Evolutionary conservation across 176 grass and related monocot genomes (phyloP).

Genomic region (Canna indica): DNA sequence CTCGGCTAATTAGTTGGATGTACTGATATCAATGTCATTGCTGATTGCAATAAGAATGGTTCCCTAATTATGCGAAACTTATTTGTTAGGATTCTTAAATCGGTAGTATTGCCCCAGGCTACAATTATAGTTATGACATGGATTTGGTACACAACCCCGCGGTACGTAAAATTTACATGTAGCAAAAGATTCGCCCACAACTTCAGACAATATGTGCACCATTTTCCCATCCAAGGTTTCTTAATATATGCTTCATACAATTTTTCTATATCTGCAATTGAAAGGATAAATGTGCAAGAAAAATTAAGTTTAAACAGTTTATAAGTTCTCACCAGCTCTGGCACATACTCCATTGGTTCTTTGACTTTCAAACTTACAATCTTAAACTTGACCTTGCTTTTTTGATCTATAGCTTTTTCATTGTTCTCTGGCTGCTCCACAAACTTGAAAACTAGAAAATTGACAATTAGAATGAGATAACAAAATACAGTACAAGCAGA

Average conservation of each 20-base stretch:
- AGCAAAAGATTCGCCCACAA: neutral
- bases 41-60: no score
- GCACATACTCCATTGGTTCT: conserved; percentile 89
- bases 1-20: no score
- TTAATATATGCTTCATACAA: neutral
- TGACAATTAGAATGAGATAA: conserved; percentile 17
- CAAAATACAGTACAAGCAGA: neutral
- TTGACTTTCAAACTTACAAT: conserved; percentile 99
- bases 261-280: neutral
- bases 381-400: conserved; percentile 95
- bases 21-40: no score
- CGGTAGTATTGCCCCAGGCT: neutral
- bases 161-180: neutral
- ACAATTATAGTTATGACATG: neutral
- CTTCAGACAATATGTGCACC: no score
- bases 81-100: no score
- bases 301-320: neutral
- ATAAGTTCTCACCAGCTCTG: conserved; percentile 46
- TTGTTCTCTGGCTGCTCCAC: conserved; percentile 97
- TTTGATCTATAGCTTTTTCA: conserved; percentile 66
- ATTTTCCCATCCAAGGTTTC: no score
- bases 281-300: neutral
- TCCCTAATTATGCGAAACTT: no score
- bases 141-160: no score
- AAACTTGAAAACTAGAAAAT: conserved; percentile 86